Percentiles rank a stretch among this genome's conserved stretches.
Conservation (phyloP, 148 eudicot genomes). For the Cornus suecica region DNA sequence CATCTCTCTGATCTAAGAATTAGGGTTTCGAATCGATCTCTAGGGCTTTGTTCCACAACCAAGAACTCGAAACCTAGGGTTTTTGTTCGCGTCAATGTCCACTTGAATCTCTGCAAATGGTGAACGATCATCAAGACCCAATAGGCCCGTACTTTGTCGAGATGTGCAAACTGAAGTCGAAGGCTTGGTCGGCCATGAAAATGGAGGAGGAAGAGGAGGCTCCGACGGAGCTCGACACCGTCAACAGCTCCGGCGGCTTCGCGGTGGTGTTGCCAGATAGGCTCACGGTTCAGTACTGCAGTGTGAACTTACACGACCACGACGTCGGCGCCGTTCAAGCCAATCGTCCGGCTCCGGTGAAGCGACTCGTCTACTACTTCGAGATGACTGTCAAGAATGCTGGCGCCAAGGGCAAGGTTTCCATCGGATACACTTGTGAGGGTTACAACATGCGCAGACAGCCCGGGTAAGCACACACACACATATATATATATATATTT, state of each 20-base stretch:
- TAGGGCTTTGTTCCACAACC: not conserved
- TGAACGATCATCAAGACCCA: conserved; percentile 39
- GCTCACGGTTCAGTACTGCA: conserved; percentile 64
- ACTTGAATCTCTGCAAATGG: conserved; percentile 22
- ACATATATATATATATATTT: too few species aligned
- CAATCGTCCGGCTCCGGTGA: conserved; percentile 67
- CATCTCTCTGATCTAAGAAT: not conserved
- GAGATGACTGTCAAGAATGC: conserved; percentile 72
- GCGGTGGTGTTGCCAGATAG: conserved; percentile 71
- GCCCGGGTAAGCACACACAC: conserved; percentile 57
- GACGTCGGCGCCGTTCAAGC: conserved; percentile 91
- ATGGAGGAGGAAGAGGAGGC: conserved; percentile 29
- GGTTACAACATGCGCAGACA: conserved; percentile 76
- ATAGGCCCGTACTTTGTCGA: conserved; percentile 56
- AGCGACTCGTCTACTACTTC: conserved; percentile 61
- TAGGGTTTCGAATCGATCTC: not conserved
- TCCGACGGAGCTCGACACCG: conserved; percentile 76
- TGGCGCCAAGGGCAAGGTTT: conserved; percentile 72
- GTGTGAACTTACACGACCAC: conserved; percentile 65
- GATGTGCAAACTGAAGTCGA: conserved; percentile 45
- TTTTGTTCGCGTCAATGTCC: not conserved
- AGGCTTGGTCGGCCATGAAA: conserved; percentile 14
- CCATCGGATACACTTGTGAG: conserved; percentile 75
- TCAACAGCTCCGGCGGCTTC: conserved; percentile 76
- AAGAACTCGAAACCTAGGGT: conserved; percentile 3